Conservation (phyloP, 768 basidiomycete species). For the Hebeloma cylindrosporum region DNA sequence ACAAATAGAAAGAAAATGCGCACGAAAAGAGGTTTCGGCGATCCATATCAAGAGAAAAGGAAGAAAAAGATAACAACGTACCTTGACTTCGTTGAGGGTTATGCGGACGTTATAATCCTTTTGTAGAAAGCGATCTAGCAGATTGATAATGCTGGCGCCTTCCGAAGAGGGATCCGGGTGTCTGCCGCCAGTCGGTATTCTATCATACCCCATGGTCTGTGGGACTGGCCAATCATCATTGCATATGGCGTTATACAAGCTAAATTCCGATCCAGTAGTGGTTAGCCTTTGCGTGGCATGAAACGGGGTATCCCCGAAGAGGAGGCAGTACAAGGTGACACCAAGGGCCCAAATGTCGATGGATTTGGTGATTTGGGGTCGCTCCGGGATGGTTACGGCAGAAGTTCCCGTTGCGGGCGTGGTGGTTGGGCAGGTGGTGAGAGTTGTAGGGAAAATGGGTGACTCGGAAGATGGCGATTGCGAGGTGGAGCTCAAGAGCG, state of each 20-base stretch:
- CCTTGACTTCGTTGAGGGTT: conserved; percentile 82
- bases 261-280: conserved; percentile 53
- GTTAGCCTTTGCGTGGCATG: conserved; percentile 24
- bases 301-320: conserved; percentile 88
- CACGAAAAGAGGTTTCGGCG: conserved; percentile 13
- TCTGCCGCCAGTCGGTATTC: conserved; percentile 62
- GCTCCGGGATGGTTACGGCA: no score
- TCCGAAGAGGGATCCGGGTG: conserved; percentile 34
- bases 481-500: conserved; percentile 13
- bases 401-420: no score
- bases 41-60: conserved; percentile 11
- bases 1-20: no score
- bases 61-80: conserved; percentile 25
- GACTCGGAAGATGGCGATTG: conserved; percentile 24
- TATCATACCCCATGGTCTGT: conserved; percentile 70
- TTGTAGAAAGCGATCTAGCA: conserved; percentile 76
- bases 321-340: conserved; percentile 90
- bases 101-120: conserved; percentile 78
- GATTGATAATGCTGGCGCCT: conserved; percentile 61
- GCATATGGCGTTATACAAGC: conserved; percentile 78
- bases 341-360: conserved; percentile 99
- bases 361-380: conserved; percentile 77
- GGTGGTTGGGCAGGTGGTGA: conserved; percentile 11
- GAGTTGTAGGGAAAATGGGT: conserved; percentile 26
- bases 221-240: conserved; percentile 71